Conservation (phyloP, 345 rosid genomes). For the Chamaenerion angustifolium region DNA sequence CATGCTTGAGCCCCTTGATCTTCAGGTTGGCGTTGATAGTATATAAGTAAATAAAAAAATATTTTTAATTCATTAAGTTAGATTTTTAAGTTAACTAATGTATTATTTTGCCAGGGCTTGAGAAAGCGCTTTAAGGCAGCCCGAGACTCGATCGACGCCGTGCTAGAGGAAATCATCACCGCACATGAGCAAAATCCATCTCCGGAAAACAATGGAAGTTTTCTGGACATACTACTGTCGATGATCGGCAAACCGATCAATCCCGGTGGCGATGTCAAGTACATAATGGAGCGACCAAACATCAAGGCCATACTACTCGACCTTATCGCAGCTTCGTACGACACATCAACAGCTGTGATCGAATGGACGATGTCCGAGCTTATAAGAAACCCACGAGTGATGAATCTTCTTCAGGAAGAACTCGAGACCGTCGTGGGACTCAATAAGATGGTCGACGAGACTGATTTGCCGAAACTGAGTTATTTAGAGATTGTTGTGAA, state of each 20-base stretch:
- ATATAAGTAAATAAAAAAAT: no score
- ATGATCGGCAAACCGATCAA: neutral
- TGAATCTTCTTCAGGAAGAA: constrained; percentile 24
- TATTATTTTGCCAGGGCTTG: neutral
- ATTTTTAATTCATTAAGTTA: no score
- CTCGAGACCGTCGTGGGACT: constrained; percentile 22
- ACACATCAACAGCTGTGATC: constrained; percentile 21
- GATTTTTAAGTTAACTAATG: no score
- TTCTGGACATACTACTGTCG: neutral
- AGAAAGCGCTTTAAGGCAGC: neutral
- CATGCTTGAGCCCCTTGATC: neutral
- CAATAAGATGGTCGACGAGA: constrained; percentile 30
- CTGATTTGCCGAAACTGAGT: constrained; percentile 19
- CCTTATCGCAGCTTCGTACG: constrained; percentile 14
- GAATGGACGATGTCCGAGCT: constrained; percentile 29
- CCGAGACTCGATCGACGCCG: neutral
- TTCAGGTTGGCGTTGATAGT: no score
- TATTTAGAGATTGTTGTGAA: constrained; percentile 28
- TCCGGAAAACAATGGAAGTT: neutral
- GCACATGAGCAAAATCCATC: neutral
- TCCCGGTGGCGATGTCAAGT: neutral
- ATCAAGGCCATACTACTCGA: constrained; percentile 20
- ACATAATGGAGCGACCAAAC: constrained; percentile 4
- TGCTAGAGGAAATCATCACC: constrained; percentile 3
- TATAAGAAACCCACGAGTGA: constrained; percentile 17